Base-by-base conservation (phyloP, 2,329 filamentous ascomycete species). In the Mycosphaerella arachidis region DNA sequence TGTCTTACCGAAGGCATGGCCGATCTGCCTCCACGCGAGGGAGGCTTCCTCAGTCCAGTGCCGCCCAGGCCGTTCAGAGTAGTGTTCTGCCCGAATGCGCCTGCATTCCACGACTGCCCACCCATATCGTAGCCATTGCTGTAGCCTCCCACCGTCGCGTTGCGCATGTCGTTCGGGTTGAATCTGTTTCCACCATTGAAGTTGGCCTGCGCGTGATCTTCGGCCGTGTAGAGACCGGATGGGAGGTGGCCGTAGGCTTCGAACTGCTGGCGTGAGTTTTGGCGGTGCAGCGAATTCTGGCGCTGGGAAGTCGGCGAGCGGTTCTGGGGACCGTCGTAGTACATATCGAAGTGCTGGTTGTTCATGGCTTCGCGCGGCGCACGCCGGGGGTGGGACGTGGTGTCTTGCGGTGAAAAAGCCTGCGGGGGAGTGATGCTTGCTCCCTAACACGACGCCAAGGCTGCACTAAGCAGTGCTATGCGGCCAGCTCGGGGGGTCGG, bases 21-120 rank as follows among this genome's bases (percentile, higher is more conserved):
- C 56, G 80, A 78, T 62, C 84, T 77, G 58, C 79, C 81, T 60
- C 82, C 81, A 62, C 83, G 79, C 65, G 80, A 76, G 60, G 79
- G 77, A 52, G 82, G 79, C 75, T 85, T 86, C 71, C 71, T 66
- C 58, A 69, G 57, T 50, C 66, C 61, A 16, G 62, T 51, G 8
- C 63, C 68, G 29, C 65, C 66, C 31, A 70, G 61, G 52, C 71
- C 71, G 48, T 71, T 72, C 64, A 92, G 81, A 63, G 84, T 77
- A 69, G 82, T 84, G 68, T 84, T 83, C 66, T 82, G 86, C 57
- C 86, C 85, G 65, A 91, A 90, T 51, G 85, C 87, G 70, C 83
- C 84, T 55, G 91, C 87, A 73, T 87, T 90, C 92, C 92, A 96
- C 20, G 88, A 86, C 71, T 91, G 88, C n/a, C 83, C 81, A 60